Evolutionary conservation across 2,329 filamentous ascomycete genomes (phyloP).

Genomic region (Orbilia quercus): DNA sequence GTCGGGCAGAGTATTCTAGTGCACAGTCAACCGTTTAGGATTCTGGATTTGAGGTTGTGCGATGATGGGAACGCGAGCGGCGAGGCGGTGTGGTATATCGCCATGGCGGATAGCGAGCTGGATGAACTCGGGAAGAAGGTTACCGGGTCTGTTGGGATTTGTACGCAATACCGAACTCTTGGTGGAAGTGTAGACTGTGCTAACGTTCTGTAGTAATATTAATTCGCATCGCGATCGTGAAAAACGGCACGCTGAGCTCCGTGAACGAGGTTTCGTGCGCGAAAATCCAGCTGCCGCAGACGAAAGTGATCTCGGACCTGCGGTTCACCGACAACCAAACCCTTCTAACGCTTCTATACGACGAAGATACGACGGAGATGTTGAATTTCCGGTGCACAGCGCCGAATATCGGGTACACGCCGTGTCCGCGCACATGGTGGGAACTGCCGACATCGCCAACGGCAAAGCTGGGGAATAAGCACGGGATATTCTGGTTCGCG

Average conservation of each 20-base stretch:
- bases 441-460: conserved; percentile 39
- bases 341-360: conserved; percentile 58
- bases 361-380: conserved; percentile 57
- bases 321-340: conserved; percentile 60
- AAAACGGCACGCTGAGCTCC: conserved; percentile 59
- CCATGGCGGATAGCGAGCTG: conserved; percentile 52
- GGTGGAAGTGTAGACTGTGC: not conserved
- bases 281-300: conserved; percentile 34
- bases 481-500: conserved; percentile 45
- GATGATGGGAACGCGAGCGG: conserved; percentile 56
- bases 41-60: conserved; percentile 56
- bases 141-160: conserved; percentile 21
- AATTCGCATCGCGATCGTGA: conserved; percentile 58
- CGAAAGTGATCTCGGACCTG: conserved; percentile 57
- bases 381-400: conserved; percentile 40
- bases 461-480: conserved; percentile 16
- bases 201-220: conserved; percentile 55
- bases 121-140: conserved; percentile 48
- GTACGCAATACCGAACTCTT: conserved; percentile 18
- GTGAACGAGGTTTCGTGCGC: conserved; percentile 59
- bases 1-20: conserved; percentile 58
- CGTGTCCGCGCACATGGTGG: conserved; percentile 41
- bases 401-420: conserved; percentile 40
- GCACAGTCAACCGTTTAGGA: conserved; percentile 56
- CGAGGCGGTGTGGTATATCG: conserved; percentile 51